Evolutionary conservation across 2,329 filamentous ascomycete genomes (phyloP), one percentile per base, ranked within the genome.

Genomic region (Zymoseptoria brevis): DNA sequence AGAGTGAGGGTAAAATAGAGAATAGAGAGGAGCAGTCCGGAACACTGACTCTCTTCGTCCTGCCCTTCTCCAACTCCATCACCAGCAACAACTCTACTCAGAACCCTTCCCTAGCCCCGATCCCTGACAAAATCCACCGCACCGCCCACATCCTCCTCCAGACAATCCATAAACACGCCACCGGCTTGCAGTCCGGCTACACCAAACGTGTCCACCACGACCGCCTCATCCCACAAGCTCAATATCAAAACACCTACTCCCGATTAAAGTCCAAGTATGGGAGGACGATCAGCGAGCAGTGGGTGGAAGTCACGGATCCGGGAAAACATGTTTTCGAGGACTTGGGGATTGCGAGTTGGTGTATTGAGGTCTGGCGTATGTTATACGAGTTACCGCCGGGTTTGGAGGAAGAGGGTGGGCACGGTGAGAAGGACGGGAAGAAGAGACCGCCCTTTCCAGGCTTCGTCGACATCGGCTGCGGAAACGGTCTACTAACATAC

Each of bases 261-360:
- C 78, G 80, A 19, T 80, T 99, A 6, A 97, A 97, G 75, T 78
- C 83, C 56, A 87, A 83, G 66, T 91, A 97, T 71, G 90, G 90
- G 0, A 81, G 83, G 19, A 69, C 75, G 1, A 76, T 99, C 11
- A 87, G 91, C 13, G 74, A 83, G n/a, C 77, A 75, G 1, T 99
- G 93, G 94, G 86, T 85, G 13, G 94, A 97, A 76, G 82, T 82
- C 55, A 97, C 92, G 0, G 91, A 96, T 70, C 89, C 92, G 0
- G 79, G 79, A 16, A 99, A 97, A 73, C 92, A 97, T 70, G 90
- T 97, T 2, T 97, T 96, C 73, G 94, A 99, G 72, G 93, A 97
- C 71, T 76, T 99, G 19, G 83, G 85, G 3, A 96, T 99, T 62
- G 89, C 93, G 0, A 89, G 93, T 0, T 99, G 96, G 68, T 77